Conservation (phyloP, 2,329 filamentous ascomycete genomes). For the Coleophoma eucalyptorum region DNA sequence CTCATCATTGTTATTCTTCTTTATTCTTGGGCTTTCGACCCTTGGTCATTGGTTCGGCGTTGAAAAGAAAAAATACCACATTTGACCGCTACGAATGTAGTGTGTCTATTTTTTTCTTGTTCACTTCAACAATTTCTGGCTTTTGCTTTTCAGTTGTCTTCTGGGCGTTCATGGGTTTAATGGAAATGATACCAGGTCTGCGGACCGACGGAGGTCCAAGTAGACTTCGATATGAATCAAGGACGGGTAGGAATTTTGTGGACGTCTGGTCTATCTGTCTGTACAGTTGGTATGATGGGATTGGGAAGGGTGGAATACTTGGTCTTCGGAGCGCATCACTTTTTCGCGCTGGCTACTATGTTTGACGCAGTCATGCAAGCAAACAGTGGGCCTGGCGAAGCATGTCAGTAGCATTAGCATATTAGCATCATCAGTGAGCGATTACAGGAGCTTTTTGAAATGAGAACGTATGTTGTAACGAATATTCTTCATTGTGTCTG, state of each 20-base stretch:
- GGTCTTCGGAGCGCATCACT: too few relatives aligned
- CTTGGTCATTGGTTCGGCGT: not conserved
- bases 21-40: not conserved
- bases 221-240: not conserved
- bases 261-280: not conserved
- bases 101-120: not conserved
- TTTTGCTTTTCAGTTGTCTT: too few relatives aligned
- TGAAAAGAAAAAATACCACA: not conserved
- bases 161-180: not conserved
- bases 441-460: not conserved
- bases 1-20: not conserved
- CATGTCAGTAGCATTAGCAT: not conserved
- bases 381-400: not conserved
- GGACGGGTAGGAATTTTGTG: not conserved
- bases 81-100: not conserved
- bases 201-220: not conserved
- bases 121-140: not conserved
- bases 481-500: too few relatives aligned
- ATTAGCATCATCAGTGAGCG: not conserved
- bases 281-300: too few relatives aligned
- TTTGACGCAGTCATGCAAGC: too few relatives aligned
- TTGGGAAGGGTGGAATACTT: too few relatives aligned
- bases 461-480: too few relatives aligned
- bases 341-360: too few relatives aligned
- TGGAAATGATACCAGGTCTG: not conserved